Evolutionary conservation across 805 yeast genomes (phyloP), one percentile per base, ranked within the genome.

Genomic region (Yamadazyma insecticola): DNA sequence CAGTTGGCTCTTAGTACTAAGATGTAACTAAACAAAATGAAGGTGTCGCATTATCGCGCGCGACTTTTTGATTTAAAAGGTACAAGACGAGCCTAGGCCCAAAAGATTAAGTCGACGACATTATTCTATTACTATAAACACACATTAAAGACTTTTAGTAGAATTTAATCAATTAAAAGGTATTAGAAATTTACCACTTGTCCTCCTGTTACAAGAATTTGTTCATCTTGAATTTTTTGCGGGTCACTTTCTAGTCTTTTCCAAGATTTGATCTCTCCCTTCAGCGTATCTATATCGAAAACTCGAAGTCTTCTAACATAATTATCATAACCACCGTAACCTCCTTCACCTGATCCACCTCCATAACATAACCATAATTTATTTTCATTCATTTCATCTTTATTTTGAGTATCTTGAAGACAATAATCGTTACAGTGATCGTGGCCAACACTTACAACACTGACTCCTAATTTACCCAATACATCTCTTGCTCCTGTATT

Each of bases 381-480:
- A 19, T 36, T 36, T 4, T 39, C 33, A 6, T 24, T n/a, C 5
- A 22, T 5, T 15, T 29, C 28, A 15, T 32, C 37, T 14, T 23
- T 26, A 11, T 36, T 16, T 13, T 36, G 34, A 14, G 63, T 53
- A 42, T 83, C 82, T 30, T 68, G 57, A 37, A 85, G 57, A 57
- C 98, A 92, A 53, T 74, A 92, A 50, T 92, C 97, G 55, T 92
- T 92, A 45, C 87, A 84, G 54, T 92, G 98, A 50, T 92, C 98
- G 53, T 92, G 98, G 0, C 98, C 98, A 11, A 85, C 95, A 33
- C 81, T 67, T 0, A 78, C 74, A 0, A 85, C 86, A 18, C 73
- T 62, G 1, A 92, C 88, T 0, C 90, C 94, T 6, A 84, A 40
- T n/a, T 70, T 60, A 5, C 69, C 67, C 16, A 92, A 60, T 0